Evolutionary conservation across 2,329 filamentous ascomycete species (phyloP).

Genomic region (Alternaria triticina): DNA sequence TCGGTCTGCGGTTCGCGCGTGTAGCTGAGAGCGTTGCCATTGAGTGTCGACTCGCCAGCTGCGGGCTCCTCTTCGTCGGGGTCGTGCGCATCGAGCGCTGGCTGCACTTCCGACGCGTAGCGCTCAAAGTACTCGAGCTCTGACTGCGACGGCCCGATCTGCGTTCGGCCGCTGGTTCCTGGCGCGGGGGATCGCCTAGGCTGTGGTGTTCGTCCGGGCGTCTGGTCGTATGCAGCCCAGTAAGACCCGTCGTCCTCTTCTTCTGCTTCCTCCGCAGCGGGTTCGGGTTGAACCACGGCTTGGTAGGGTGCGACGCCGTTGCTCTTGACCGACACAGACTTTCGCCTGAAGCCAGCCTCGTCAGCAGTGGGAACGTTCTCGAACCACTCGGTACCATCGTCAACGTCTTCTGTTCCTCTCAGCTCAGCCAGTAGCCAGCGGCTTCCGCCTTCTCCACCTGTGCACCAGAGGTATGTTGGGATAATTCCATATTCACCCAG

Average conservation of each 20-base stretch:
- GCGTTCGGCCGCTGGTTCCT: conserved; percentile 43
- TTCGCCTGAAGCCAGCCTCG: conserved; percentile 49
- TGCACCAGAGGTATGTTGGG: conserved; percentile 73
- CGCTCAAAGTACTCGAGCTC: conserved; percentile 79
- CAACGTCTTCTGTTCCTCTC: conserved; percentile 61
- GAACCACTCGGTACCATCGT: conserved; percentile 65
- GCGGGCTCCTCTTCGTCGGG: conserved; percentile 70
- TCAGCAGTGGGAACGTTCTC: conserved; percentile 67
- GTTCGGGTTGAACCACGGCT: conserved; percentile 16
- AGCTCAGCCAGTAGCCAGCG: conserved; percentile 79
- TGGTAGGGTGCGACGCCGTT: conserved; percentile 22
- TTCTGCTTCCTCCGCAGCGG: conserved; percentile 18
- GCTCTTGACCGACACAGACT: conserved; percentile 23
- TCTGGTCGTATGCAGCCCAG: conserved; percentile 80
- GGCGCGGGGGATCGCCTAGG: conserved; percentile 69
- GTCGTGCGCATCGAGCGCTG: conserved; percentile 80
- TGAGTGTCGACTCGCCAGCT: conserved; percentile 58
- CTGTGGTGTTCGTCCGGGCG: conserved; percentile 54
- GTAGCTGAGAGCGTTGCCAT: conserved; percentile 57
- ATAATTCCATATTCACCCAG: conserved; percentile 67
- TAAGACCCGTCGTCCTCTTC: conserved; percentile 77
- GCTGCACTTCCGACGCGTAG: conserved; percentile 77
- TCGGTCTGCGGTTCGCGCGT: conserved; percentile 53
- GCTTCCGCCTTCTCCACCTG: conserved; percentile 67
- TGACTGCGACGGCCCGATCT: conserved; percentile 47